phyloP scores from a whole-genome alignment of 2,329 filamentous ascomycete genomes.

The Fonsecaea erecta region DNA sequence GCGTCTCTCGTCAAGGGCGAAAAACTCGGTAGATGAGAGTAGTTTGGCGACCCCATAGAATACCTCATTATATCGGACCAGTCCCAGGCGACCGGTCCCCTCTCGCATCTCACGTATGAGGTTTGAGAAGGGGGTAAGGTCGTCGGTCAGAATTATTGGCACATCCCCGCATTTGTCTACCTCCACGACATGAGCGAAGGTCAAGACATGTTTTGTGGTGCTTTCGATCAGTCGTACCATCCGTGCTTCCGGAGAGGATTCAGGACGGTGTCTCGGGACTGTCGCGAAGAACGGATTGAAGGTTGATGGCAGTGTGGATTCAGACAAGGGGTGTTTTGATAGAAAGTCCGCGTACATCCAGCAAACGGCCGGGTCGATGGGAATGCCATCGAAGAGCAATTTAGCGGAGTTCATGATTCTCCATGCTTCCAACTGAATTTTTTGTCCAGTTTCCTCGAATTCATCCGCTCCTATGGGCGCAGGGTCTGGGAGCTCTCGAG shows the following conservation, averaged over 20 bases:
- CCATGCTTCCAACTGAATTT: not conserved
- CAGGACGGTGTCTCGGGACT: not conserved
- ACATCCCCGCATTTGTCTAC: not conserved
- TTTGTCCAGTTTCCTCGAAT: not conserved
- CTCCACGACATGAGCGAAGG: not conserved
- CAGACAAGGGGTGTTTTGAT: not conserved
- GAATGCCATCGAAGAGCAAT: not conserved
- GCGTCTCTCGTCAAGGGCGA: not conserved
- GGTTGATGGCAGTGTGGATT: not conserved
- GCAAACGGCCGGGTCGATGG: not conserved
- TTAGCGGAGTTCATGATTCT: not conserved
- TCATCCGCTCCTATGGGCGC: not conserved
- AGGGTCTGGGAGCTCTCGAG: not conserved
- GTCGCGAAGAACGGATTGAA: not conserved
- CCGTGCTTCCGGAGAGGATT: not conserved
- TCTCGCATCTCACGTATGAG: not conserved
- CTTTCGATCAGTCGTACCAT: not conserved
- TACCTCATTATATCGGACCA: not conserved
- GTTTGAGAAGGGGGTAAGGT: not conserved
- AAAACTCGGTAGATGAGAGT: not conserved
- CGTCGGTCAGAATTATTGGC: not conserved
- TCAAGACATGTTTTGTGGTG: not conserved
- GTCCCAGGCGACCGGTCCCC: not conserved
- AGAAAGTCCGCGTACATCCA: not conserved
- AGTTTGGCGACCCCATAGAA: not conserved